Conservation (phyloP, 75 land plant species). For the Picea glauca region DNA sequence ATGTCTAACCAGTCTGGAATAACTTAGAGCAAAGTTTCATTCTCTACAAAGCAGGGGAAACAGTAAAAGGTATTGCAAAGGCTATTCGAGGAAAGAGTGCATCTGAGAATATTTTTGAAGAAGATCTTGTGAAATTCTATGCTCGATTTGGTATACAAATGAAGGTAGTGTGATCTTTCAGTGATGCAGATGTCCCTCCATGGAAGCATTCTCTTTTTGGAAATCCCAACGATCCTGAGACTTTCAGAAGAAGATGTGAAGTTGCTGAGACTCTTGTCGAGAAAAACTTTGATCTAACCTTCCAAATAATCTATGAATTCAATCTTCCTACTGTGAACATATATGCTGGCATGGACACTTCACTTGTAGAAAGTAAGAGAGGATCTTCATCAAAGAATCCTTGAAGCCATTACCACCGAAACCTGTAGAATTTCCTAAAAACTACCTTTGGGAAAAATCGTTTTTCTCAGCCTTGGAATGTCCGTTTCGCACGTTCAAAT, state of each 20-base stretch:
- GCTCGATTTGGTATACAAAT: slow-evolving; percentile 63
- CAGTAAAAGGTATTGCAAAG: too few relatives aligned
- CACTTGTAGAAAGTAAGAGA: slow-evolving; percentile 84
- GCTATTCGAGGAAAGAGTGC: too few relatives aligned
- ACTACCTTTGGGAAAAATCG: too few relatives aligned
- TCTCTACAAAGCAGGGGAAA: too few relatives aligned
- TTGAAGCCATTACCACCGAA: too few relatives aligned
- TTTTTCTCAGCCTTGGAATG: too few relatives aligned
- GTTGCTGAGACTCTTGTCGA: slow-evolving; percentile 89
- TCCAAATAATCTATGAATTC: slow-evolving; percentile 77
- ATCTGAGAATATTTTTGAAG: slow-evolving; percentile 70
- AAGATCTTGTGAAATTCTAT: slow-evolving; percentile 66
- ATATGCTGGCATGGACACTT: slow-evolving; percentile 90
- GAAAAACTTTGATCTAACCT: slow-evolving; percentile 86
- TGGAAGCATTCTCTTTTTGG: slow-evolving; percentile 98
- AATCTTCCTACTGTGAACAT: slow-evolving; percentile 93
- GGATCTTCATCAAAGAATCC: slow-evolving; percentile 1
- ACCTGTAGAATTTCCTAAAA: too few relatives aligned
- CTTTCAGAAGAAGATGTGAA: slow-evolving; percentile 89
- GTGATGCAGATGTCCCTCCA: slow-evolving; percentile 80
- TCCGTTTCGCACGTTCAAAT: too few relatives aligned
- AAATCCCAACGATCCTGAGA: slow-evolving; percentile 94
- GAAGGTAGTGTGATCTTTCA: slow-evolving; percentile 23
- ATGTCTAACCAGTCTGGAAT: too few relatives aligned
- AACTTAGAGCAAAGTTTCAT: too few relatives aligned